Evolutionary conservation across 306 rosid genomes (phyloP), one percentile per base, ranked within the genome.

Genomic region (Arachis hypogaea): DNA sequence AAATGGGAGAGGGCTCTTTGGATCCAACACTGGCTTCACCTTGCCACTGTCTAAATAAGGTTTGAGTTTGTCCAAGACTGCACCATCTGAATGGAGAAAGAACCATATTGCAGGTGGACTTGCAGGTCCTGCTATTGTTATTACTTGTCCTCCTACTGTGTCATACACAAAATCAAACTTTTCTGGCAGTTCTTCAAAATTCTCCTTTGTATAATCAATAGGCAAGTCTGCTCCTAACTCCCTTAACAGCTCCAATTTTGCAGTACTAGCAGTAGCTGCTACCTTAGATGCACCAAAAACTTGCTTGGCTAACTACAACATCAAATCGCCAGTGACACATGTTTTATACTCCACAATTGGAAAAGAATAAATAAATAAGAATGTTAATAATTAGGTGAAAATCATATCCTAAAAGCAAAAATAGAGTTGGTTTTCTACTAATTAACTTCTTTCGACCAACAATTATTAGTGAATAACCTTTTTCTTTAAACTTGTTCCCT

Each of bases 1-100:
- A 79, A 92, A 92, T 4, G 89, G 81, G 63, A 86, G 86, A 1
- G 88, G 90, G 16, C 89, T 29, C 67, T 90, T 88, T 10, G 96
- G 88, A 11, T 92, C 93, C 11, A 92, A 42, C 16, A 92, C 9
- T 10, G 97, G 81, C 85, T 80, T 89, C 86, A 89, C 93, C 73
- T 88, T 83, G 2, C 93, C 96, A 80, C 85, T 85, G 66, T 85
- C 88, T 54, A 90, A 77, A 57, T 83, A 80, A 50, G 94, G 89
- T 52, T 58, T 50, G 9, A 86, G 79, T 45, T 83, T 88, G 83
- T 91, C 89, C 47, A 91, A 79, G 0, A 75, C 14, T 5, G 78
- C 29, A 5, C 82, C 90, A 14, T 73, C 76, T 3, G 96, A 88
- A 50, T 79, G 81, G n/a, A 90, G 77, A 7, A 73, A 1, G 56